Conservation (phyloP, 2,329 filamentous ascomycete genomes). For the Emergomyces orientalis region DNA sequence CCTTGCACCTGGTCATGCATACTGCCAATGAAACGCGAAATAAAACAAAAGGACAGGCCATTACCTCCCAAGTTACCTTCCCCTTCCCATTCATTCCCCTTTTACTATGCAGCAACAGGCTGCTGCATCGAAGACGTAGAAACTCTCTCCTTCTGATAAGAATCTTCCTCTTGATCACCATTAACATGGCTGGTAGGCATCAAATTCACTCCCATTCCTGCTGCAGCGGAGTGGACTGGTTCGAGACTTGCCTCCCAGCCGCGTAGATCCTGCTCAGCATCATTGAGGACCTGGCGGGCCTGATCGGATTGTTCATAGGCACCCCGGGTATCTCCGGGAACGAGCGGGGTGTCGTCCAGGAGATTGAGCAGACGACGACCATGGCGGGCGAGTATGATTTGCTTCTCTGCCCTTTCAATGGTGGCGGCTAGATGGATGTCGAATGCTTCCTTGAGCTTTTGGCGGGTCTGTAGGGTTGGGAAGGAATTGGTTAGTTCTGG, state of each 20-base stretch:
- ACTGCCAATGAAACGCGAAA: neutral
- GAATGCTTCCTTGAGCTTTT: conserved; percentile 93
- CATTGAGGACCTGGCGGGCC: conserved; percentile 78
- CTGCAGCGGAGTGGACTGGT: conserved; percentile 44
- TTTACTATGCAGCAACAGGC: conserved; percentile 11
- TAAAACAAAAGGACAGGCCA: neutral
- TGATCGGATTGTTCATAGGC: conserved; percentile 56
- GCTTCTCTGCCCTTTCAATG: conserved; percentile 94
- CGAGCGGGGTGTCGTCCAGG: conserved; percentile 80
- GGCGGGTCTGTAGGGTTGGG: conserved; percentile 57
- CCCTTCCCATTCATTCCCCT: neutral
- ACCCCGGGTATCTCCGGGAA: conserved; percentile 70
- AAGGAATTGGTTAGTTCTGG: neutral
- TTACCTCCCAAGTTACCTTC: neutral
- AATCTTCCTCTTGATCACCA: conserved; percentile 5
- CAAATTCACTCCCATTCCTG: conserved; percentile 37
- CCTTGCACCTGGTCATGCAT: neutral
- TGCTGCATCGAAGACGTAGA: conserved; percentile 10
- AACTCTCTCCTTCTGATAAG: conserved; percentile 12
- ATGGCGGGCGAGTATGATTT: conserved; percentile 86
- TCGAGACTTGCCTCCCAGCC: conserved; percentile 56
- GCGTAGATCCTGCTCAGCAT: conserved; percentile 80
- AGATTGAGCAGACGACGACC: conserved; percentile 75
- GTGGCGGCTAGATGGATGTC: conserved; percentile 79
- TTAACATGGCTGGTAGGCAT: conserved; percentile 22